Evolutionary conservation across 2,329 filamentous ascomycete genomes (phyloP).

Genomic region (Aspergillus amoenus): DNA sequence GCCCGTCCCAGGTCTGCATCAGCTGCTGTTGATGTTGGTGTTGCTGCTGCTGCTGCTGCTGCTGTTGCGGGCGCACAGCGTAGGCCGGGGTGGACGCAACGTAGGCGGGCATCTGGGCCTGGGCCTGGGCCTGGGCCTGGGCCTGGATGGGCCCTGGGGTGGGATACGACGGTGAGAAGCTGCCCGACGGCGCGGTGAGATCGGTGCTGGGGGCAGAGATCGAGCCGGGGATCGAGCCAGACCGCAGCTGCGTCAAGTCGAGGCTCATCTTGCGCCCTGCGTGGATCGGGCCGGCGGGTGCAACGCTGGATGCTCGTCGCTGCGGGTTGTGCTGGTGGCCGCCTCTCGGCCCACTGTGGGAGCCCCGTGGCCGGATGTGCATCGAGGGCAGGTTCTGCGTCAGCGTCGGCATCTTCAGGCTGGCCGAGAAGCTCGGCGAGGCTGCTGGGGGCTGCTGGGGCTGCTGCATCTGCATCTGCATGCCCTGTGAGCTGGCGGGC

Average conservation of each 20-base stretch:
- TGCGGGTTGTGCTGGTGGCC: neutral
- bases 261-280: slow-evolving; percentile 37
- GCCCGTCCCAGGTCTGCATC: slow-evolving; percentile 23
- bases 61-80: neutral
- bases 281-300: slow-evolving; percentile 27
- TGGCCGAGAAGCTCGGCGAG: neutral
- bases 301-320: slow-evolving; percentile 28
- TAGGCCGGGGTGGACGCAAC: slow-evolving; percentile 20
- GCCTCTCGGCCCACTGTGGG: too few relatives aligned
- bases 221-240: slow-evolving; percentile 16
- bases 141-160: slow-evolving; percentile 16
- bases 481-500: slow-evolving; percentile 22
- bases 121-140: slow-evolving; percentile 16
- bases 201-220: slow-evolving; percentile 23
- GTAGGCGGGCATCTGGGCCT: slow-evolving; percentile 30
- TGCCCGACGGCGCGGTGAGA: slow-evolving; percentile 28
- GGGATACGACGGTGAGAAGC: slow-evolving; percentile 25
- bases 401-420: too few relatives aligned
- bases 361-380: too few relatives aligned
- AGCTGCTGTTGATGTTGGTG: slow-evolving; percentile 8
- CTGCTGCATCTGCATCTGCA: slow-evolving; percentile 5
- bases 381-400: too few relatives aligned
- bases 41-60: neutral
- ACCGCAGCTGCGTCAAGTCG: slow-evolving; percentile 31
- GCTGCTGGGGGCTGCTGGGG: too few relatives aligned